Percentiles rank a stretch among this genome's conserved stretches.
These are phyloP conservation scores for Dictyophora rubrovolvata DNA, from an alignment of 768 basidiomycete species.

Conservation along the genomic window DNA sequence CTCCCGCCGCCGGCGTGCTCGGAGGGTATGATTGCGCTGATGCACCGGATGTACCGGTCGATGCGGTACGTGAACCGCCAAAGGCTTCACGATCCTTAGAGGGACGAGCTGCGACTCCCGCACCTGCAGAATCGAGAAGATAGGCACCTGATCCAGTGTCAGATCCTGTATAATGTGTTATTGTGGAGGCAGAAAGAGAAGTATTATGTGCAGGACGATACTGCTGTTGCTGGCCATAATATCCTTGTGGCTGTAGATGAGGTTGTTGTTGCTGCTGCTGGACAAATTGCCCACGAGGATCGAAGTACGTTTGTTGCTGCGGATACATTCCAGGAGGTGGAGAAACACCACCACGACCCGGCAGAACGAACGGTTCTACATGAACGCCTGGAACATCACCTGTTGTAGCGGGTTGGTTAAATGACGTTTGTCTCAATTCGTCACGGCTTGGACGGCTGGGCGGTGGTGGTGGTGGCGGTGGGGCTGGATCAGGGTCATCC, in stretches of 20 bases:
- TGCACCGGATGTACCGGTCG: not conserved
- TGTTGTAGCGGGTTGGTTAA: not conserved
- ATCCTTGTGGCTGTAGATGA: not conserved
- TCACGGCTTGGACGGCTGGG: not conserved
- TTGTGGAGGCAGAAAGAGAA: not conserved
- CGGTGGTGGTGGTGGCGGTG: not conserved
- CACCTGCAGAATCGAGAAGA: not conserved
- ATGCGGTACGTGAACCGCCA: not conserved
- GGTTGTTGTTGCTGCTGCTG: not conserved
- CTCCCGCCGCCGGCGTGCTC: not conserved
- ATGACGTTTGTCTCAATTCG: not conserved
- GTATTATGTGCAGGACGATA: not conserved
- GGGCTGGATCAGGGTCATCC: conserved; percentile 19
- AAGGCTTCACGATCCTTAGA: conserved; percentile 6
- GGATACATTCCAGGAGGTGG: not conserved
- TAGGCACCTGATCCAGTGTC: not conserved
- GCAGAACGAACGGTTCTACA: not conserved
- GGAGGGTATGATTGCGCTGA: not conserved
- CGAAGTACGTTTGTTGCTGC: not conserved
- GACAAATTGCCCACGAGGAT: not conserved
- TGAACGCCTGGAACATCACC: not conserved
- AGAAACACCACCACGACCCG: not conserved
- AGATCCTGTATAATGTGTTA: not conserved
- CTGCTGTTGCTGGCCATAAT: not conserved
- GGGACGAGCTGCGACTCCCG: not conserved